Percentiles rank a stretch among this genome's conserved stretches.
Evolutionary conservation across 2,329 filamentous ascomycete species (phyloP).

Genomic region (Penicillium sp.): DNA sequence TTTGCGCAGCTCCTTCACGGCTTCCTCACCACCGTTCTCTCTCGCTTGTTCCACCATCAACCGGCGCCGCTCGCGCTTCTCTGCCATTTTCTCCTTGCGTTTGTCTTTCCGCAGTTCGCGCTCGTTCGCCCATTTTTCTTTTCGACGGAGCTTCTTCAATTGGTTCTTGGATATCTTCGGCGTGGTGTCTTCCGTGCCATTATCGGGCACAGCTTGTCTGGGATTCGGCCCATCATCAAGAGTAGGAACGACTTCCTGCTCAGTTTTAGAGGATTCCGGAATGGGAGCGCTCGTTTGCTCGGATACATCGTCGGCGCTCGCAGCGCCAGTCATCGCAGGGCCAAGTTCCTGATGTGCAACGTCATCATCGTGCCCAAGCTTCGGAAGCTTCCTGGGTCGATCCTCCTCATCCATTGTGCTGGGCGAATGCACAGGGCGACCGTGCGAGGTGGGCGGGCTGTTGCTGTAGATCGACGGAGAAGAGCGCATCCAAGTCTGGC

Average conservation of each 20-base stretch:
- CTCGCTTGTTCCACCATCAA: constrained; percentile 36
- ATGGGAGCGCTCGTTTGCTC: constrained; percentile 8
- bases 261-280: constrained; percentile 9
- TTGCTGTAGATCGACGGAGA: constrained; percentile 18
- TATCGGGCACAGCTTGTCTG: constrained; percentile 1
- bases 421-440: not conserved
- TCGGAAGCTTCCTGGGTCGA: constrained; percentile 55
- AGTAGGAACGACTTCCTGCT: constrained; percentile 4
- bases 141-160: constrained; percentile 71
- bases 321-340: constrained; percentile 33
- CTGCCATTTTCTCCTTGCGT: constrained; percentile 56
- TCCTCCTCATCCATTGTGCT: constrained; percentile 54
- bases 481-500: constrained; percentile 12
- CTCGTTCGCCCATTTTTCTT: constrained; percentile 71
- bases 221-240: constrained; percentile 1
- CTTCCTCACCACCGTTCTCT: constrained; percentile 25
- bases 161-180: constrained; percentile 74
- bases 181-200: constrained; percentile 10
- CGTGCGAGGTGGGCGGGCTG: constrained; percentile 8
- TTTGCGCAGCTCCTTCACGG: constrained; percentile 28
- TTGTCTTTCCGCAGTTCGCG: constrained; percentile 59
- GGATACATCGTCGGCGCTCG: constrained; percentile 16
- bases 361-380: constrained; percentile 45
- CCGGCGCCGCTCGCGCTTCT: constrained; percentile 53
- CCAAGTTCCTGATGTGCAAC: constrained; percentile 22